Base-by-base conservation (phyloP, 176 grass and related monocot genomes). In the Rhynchospora pubera region DNA sequence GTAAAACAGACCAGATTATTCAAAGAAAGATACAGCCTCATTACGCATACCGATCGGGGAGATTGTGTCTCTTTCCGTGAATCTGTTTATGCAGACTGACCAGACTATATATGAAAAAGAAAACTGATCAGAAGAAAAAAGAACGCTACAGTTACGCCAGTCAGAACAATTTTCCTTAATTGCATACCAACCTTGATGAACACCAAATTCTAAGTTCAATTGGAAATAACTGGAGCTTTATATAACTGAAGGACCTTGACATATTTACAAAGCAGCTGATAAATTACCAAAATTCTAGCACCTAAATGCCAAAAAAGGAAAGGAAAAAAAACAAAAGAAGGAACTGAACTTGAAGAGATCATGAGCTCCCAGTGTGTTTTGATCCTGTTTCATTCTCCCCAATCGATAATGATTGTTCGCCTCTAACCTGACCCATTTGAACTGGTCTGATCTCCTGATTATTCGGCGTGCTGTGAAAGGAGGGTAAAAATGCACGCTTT, bases 401-500 rank as follows among this genome's bases (percentile, higher is more conserved):
- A 73, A 45, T 84, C 26, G 79, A 85, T 68, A 70, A 46, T 9
- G 85, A 62, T 73, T 83, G 75, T 46, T 77, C 65, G 66, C 53
- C 77, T 21, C 45, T 62, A 9, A 78, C 57, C 48, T 76, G 85
- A 86, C 86, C 86, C 66, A 55, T 85, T 74, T 87, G 91, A 70
- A 88, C 61, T 70, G 82, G 79, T 84, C 89, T 87, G 9, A 59
- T 81, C 80, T 87, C 87, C 44, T 80, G 88, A 64, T 67, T 65
- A 72, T 94, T 84, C 0, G 85, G 21, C 62, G 82, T 34, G 79
- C 22, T 51, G 42, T 65, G 64, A 67, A 79, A 15, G 83, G 80
- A 58, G 90, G 92, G 83, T 76, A 91, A 43, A 68, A 79, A 81
- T 62, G 55, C 82, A 9, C 80, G 92, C 64, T 90, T 93, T 64